These are phyloP conservation scores for Diplocarpon rosae DNA, from an alignment of 2,329 filamentous ascomycete species.

Conservation along the genomic window DNA sequence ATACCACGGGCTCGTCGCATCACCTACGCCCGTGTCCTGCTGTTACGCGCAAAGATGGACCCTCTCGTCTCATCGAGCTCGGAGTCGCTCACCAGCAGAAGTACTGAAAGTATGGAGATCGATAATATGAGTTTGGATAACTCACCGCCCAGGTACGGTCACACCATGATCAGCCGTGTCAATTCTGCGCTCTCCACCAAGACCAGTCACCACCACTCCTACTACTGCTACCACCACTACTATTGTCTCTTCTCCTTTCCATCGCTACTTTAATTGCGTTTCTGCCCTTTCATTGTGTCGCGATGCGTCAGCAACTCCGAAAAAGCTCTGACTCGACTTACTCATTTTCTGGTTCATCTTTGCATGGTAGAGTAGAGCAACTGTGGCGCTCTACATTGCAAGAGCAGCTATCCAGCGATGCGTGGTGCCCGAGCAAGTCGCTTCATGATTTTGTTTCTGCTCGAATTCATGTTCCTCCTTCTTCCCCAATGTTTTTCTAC, in stretches of 20 bases:
- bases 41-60: slow-evolving; percentile 8
- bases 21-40: background rate
- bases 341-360: background rate
- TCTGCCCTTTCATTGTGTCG: background rate
- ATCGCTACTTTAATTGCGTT: background rate
- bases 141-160: slow-evolving; percentile 18
- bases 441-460: too few species aligned
- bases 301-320: background rate
- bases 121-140: slow-evolving; percentile 17
- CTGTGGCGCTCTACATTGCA: slow-evolving; percentile 12
- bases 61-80: slow-evolving; percentile 14
- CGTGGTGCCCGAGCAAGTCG: slow-evolving; percentile 8
- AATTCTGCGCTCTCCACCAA: slow-evolving; percentile 1
- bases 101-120: slow-evolving; percentile 20
- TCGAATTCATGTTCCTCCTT: background rate
- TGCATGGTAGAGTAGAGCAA: slow-evolving; percentile 3
- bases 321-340: background rate
- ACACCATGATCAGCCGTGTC: slow-evolving; percentile 1
- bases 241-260: background rate
- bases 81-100: slow-evolving; percentile 20
- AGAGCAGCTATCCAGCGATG: slow-evolving; percentile 11
- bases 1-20: slow-evolving; percentile 1
- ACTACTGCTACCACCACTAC: too few species aligned
- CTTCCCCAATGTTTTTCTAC: background rate
- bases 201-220: background rate